Evolutionary conservation across 2,329 filamentous ascomycete species (phyloP).

Genomic region (Akanthomyces muscarius): DNA sequence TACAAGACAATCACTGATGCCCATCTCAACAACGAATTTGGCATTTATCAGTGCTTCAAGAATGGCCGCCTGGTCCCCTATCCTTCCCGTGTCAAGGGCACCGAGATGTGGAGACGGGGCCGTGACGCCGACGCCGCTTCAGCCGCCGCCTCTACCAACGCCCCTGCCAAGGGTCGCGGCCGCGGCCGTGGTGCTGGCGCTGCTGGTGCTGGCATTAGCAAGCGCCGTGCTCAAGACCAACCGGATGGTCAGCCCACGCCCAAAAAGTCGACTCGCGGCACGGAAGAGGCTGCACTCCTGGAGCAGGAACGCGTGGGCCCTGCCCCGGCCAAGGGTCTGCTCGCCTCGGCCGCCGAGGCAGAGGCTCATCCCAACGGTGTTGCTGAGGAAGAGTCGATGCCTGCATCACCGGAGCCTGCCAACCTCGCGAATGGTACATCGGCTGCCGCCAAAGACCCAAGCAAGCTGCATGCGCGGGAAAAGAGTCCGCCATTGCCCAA

Average conservation of each 20-base stretch:
- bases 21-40: constrained; percentile 40
- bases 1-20: constrained; percentile 44
- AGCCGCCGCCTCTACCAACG: constrained; percentile 26
- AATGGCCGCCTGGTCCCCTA: constrained; percentile 43
- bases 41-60: constrained; percentile 38
- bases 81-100: constrained; percentile 40
- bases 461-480: constrained; percentile 31
- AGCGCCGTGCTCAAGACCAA: constrained; percentile 49
- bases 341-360: constrained; percentile 36
- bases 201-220: constrained; percentile 29
- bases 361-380: constrained; percentile 33
- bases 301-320: constrained; percentile 28
- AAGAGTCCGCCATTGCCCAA: constrained; percentile 38
- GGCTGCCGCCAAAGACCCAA: constrained; percentile 26
- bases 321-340: constrained; percentile 35
- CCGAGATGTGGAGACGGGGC: constrained; percentile 38
- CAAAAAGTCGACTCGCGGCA: constrained; percentile 42
- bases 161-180: constrained; percentile 30
- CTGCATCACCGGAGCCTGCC: constrained; percentile 34
- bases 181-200: constrained; percentile 27
- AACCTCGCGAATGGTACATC: constrained; percentile 26
- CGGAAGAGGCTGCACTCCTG: constrained; percentile 28
- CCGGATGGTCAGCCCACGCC: constrained; percentile 46
- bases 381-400: constrained; percentile 33
- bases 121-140: constrained; percentile 37